A percentile compares a stretch with the other conserved stretches of the same genome.
Evolutionary conservation across 2,329 filamentous ascomycete species (phyloP).

Genomic region (Paraphaeosphaeria sporulosa): DNA sequence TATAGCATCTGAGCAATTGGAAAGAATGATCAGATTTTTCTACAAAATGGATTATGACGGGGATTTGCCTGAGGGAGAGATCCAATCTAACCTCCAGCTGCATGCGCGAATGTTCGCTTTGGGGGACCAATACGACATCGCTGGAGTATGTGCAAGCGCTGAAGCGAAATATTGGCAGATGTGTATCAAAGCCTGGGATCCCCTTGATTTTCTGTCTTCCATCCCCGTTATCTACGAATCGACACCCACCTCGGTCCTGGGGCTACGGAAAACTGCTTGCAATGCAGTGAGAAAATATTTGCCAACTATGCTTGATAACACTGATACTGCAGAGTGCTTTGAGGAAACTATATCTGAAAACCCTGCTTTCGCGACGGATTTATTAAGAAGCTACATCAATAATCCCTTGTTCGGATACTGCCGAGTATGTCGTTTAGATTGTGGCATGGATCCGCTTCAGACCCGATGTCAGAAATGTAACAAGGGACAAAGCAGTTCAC

Average conservation of each 20-base stretch:
- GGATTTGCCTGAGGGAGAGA: neutral
- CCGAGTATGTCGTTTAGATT: neutral
- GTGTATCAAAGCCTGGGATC: neutral
- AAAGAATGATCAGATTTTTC: neutral
- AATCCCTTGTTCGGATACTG: neutral
- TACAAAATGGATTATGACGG: neutral
- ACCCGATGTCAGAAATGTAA: too few species aligned
- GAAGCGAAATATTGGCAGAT: neutral
- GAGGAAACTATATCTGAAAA: neutral
- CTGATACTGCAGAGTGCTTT: neutral
- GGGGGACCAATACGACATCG: neutral
- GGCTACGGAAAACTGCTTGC: neutral
- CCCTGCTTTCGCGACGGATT: neutral
- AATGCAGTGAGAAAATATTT: neutral
- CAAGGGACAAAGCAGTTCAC: too few species aligned
- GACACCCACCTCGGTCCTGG: neutral
- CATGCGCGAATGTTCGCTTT: neutral
- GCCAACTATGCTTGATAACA: neutral
- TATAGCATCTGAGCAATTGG: neutral
- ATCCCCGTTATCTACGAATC: neutral
- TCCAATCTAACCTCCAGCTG: neutral
- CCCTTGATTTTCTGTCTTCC: neutral
- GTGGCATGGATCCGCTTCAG: slow-evolving; percentile 2
- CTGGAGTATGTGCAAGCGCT: neutral
- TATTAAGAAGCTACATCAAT: neutral